Percentiles rank a stretch among this genome's conserved stretches.
Evolutionary conservation across 805 yeast species (phyloP).

Genomic region (Clavispora carvajalis): DNA sequence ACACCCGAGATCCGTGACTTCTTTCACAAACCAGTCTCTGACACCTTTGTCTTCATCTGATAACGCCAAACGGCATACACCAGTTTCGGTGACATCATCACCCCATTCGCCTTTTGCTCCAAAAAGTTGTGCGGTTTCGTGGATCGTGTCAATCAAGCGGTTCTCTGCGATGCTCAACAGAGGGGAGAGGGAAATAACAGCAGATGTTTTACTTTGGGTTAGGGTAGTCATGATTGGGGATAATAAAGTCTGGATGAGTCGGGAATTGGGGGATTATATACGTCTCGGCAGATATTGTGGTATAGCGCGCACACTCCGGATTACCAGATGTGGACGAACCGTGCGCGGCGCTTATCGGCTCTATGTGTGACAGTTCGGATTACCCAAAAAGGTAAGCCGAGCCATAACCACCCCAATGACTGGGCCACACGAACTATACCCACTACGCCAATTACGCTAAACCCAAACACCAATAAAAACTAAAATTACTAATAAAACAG

Average conservation of each 20-base stretch:
- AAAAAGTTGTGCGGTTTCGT: constrained; percentile 49
- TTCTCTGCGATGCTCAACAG: constrained; percentile 4
- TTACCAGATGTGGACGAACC: constrained; percentile 2
- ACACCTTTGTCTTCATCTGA: constrained; percentile 58
- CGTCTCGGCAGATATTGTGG: too few relatives aligned
- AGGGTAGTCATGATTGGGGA: background rate
- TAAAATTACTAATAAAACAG: background rate
- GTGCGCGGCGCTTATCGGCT: background rate
- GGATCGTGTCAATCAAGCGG: constrained; percentile 53
- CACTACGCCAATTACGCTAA: background rate
- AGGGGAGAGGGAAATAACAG: background rate
- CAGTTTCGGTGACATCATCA: constrained; percentile 49
- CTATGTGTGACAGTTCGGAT: background rate
- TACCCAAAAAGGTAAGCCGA: background rate
- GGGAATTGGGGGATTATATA: background rate
- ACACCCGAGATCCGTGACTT: constrained; percentile 52
- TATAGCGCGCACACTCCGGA: too few relatives aligned
- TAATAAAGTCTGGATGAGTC: background rate
- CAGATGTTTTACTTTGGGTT: background rate
- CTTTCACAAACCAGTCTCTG: constrained; percentile 59
- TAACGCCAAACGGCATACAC: constrained; percentile 62
- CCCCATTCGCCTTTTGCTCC: constrained; percentile 69
- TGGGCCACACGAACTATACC: too few relatives aligned
- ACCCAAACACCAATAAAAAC: background rate
- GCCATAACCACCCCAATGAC: background rate